Base-by-base conservation (phyloP, 805 yeast species). In the Torulaspora microellipsoides region DNA sequence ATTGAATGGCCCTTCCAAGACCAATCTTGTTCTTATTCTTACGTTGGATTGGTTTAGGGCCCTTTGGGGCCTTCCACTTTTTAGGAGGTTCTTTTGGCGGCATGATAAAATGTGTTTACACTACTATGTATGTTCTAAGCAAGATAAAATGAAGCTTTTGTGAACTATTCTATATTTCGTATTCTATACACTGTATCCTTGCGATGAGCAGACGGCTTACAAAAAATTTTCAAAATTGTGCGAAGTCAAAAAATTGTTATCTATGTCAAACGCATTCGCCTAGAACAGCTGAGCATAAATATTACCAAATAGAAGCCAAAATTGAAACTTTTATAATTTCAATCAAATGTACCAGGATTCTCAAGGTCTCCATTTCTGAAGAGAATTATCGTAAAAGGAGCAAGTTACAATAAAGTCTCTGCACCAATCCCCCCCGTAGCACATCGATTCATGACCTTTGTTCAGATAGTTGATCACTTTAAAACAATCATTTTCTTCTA, bases 341-440 rank as follows among this genome's bases (percentile, higher is more conserved):
- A 27, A 27, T 27, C 11, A 29, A 33, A 27, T 33, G 31, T 13
- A 15, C 17, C 11, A 13, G 15, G 15, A 36, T 32, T 9, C n/a
- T 31, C 25, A 36, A 11, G 46, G 49, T 11, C 40, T 45, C 98
- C 98, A 91, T 27, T 74, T 61, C 50, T 90, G 96, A 2, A 91
- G 74, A 14, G 85, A 78, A 42, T 77, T 77, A 62, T 91, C 99
- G 67, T 91, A 91, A 62, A 91, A 91, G 43, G 96, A 88, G 62
- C 97, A 91, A 1, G 96, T 89, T 2, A 78, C 83, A 7, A 84
- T 76, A 6, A 72, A 78, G 4, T 70, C 70, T 1, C 58, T 56
- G 11, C 72, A 64, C 95, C 97, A 90, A 58, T 85, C 96, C 4
- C 95, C 96, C 0, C 98, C 99, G 58, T 91, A 91, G 43, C 91